phyloP scores from a whole-genome alignment of 179 eudicot species.

The Beta lomatogona region DNA sequence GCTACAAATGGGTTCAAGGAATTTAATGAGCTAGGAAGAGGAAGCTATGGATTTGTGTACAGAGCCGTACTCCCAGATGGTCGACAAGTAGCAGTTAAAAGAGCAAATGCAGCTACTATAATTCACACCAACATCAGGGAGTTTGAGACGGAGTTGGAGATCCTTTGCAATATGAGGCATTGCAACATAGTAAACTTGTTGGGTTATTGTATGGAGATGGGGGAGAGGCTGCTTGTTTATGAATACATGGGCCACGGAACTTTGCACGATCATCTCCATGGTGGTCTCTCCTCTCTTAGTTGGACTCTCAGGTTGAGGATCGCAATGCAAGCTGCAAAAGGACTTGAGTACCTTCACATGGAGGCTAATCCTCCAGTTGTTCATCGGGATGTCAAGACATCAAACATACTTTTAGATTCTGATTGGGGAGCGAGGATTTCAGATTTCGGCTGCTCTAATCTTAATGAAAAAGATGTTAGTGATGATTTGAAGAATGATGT shows the following conservation, averaged over 20 bases:
- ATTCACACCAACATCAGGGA: constrained; percentile 84
- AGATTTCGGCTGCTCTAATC: constrained; percentile 67
- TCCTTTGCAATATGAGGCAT: constrained; percentile 78
- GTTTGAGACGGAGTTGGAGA: constrained; percentile 79
- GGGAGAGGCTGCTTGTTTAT: constrained; percentile 53
- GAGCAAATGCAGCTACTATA: constrained; percentile 96
- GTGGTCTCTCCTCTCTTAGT: constrained; percentile 47
- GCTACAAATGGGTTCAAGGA: constrained; percentile 97
- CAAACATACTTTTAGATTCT: constrained; percentile 49
- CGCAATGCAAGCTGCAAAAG: constrained; percentile 50
- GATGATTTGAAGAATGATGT: constrained; percentile 64
- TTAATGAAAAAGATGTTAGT: constrained; percentile 53
- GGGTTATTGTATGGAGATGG: constrained; percentile 55
- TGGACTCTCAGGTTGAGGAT: constrained; percentile 44
- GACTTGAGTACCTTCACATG: constrained; percentile 50
- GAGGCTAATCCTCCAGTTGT: constrained; percentile 45
- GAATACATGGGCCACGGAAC: constrained; percentile 54
- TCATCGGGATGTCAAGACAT: constrained; percentile 48
- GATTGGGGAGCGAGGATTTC: constrained; percentile 84
- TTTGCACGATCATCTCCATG: constrained; percentile 50
- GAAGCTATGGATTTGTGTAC: constrained; percentile 96
- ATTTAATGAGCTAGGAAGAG: constrained; percentile 93
- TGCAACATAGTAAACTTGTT: constrained; percentile 46
- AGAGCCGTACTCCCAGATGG: constrained; percentile 81
- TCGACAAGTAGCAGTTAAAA: constrained; percentile 80